These are phyloP conservation scores for Phytophthora citrophthora DNA, from an alignment of 352 stramenopile genomes.

Conservation along the genomic window DNA sequence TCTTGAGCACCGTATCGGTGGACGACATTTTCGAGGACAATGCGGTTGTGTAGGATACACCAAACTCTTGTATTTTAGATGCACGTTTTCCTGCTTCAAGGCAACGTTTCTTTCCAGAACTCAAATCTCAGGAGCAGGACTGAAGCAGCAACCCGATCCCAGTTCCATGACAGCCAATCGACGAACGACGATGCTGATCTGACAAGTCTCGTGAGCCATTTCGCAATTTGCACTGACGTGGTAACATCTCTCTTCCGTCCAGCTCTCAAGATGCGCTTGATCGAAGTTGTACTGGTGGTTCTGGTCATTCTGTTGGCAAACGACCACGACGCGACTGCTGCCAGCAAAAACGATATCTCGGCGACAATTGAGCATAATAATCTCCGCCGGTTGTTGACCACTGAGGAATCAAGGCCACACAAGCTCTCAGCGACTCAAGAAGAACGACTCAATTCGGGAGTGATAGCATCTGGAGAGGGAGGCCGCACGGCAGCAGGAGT, in stretches of 20 bases:
- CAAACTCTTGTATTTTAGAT: background rate
- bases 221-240: slow-evolving; percentile 1
- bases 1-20: slow-evolving; percentile 59
- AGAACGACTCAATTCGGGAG: slow-evolving; percentile 4
- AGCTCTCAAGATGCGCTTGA: slow-evolving; percentile 9
- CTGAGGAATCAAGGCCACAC: background rate
- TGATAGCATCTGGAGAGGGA: background rate
- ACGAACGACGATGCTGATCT: background rate
- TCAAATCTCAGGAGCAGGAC: no score
- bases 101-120: background rate
- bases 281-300: slow-evolving; percentile 3
- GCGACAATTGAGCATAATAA: background rate
- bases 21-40: slow-evolving; percentile 5
- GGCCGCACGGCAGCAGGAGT: background rate
- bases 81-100: background rate
- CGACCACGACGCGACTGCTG: background rate
- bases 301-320: slow-evolving; percentile 7
- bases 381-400: background rate
- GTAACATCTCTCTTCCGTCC: background rate
- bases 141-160: slow-evolving; percentile 11
- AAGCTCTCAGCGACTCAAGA: slow-evolving; percentile 8
- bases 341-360: background rate
- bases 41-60: slow-evolving; percentile 2
- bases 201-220: background rate
- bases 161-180: background rate